These are phyloP conservation scores for Candida smagusa DNA, from an alignment of 1,139 yeast species.

Conservation along the genomic window DNA sequence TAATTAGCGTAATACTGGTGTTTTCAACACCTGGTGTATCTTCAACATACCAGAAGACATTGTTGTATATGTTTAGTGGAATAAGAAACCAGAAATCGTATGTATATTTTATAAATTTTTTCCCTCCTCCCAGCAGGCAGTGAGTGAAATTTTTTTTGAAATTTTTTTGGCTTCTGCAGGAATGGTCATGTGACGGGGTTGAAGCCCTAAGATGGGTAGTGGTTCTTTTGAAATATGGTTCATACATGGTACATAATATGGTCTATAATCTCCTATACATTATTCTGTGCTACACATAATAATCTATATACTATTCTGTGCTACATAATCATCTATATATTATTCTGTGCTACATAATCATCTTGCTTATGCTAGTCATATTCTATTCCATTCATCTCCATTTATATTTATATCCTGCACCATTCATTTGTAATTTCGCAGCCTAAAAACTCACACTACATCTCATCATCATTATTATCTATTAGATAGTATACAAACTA, in stretches of 20 bases:
- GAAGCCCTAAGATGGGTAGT: constrained; percentile 4
- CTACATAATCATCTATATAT: too few relatives aligned
- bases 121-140: constrained; percentile 2
- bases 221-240: too few relatives aligned
- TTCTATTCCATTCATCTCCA: not conserved
- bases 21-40: constrained; percentile 1
- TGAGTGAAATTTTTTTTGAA: constrained; percentile 1
- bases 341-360: too few relatives aligned
- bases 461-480: not conserved
- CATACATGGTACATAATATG: too few relatives aligned
- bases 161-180: not conserved
- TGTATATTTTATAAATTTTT: constrained; percentile 11
- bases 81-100: constrained; percentile 10
- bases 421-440: not conserved
- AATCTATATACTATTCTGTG: too few relatives aligned
- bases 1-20: not conserved
- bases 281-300: too few relatives aligned
- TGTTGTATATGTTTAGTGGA: constrained; percentile 19
- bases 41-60: constrained; percentile 20
- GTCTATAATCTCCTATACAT: too few relatives aligned
- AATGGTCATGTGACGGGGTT: constrained; percentile 1
- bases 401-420: not conserved
- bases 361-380: not conserved
- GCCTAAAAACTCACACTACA: not conserved
- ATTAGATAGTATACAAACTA: constrained; percentile 2